phyloP scores from a whole-genome alignment of 495 filamentous ascomycete species.

The Penicillium canariense region DNA sequence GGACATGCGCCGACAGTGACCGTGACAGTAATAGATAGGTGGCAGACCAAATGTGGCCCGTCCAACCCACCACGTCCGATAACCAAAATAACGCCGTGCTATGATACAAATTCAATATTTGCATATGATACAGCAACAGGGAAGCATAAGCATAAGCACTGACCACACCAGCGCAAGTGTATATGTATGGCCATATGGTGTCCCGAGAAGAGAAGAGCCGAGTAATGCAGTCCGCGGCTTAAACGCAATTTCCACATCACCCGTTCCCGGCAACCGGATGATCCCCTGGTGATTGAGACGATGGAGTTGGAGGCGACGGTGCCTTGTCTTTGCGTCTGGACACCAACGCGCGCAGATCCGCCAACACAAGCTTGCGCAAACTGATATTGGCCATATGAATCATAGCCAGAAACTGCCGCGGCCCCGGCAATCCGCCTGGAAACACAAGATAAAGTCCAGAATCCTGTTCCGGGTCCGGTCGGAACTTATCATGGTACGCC shows the following conservation, averaged over 20 bases:
- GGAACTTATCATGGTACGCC: constrained; percentile 44
- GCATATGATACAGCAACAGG: constrained; percentile 13
- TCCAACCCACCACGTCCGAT: neutral
- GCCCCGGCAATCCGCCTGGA: constrained; percentile 29
- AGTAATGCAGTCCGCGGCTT: neutral
- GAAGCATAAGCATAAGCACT: neutral
- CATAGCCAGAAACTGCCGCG: constrained; percentile 35
- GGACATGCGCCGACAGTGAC: neutral
- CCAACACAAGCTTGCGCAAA: constrained; percentile 26
- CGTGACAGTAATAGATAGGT: neutral
- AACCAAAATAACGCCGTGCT: constrained; percentile 10
- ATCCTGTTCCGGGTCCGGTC: constrained; percentile 34
- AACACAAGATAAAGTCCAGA: constrained; percentile 37
- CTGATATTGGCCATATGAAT: constrained; percentile 43
- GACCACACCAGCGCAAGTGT: neutral
- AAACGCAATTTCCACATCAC: neutral
- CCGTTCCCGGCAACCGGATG: neutral
- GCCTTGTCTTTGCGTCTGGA: neutral
- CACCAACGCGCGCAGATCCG: constrained; percentile 16
- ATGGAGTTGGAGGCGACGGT: neutral
- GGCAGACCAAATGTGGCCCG: neutral
- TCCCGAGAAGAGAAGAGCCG: neutral
- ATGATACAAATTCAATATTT: constrained; percentile 17
- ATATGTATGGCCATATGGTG: neutral
- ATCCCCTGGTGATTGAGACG: neutral